Conservation (phyloP, 129 eudicot genomes). For the Escallonia herrerae region DNA sequence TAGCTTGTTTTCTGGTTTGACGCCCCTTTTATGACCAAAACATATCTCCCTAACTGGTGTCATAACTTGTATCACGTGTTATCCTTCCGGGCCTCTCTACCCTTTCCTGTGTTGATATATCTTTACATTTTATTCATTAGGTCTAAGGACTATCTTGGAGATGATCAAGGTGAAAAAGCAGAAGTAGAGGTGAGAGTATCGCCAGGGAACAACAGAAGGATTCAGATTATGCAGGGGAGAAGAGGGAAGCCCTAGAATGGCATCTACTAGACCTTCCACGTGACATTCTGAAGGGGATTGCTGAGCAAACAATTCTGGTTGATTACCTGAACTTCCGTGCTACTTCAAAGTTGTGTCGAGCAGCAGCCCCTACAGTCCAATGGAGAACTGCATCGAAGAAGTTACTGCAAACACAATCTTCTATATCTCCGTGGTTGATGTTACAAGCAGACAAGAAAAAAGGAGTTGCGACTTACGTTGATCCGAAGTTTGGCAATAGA, state of each 20-base stretch:
- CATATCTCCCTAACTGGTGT: too few species aligned
- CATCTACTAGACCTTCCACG: neutral
- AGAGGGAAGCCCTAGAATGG: neutral
- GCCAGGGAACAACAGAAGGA: neutral
- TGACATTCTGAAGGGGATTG: conserved; percentile 15
- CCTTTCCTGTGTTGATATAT: neutral
- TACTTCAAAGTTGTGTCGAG: conserved; percentile 9
- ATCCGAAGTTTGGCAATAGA: conserved; percentile 16
- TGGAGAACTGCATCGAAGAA: conserved; percentile 9
- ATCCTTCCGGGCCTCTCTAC: neutral
- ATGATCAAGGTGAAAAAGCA: conserved; percentile 3
- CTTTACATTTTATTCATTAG: neutral
- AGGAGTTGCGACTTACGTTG: conserved; percentile 6
- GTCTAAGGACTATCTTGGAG: conserved; percentile 12
- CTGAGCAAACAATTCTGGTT: conserved; percentile 9
- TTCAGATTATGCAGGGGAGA: neutral
- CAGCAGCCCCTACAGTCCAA: conserved; percentile 12
- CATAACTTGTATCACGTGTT: neutral
- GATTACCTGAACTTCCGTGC: conserved; percentile 31
- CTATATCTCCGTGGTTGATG: conserved; percentile 24
- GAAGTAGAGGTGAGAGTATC: neutral
- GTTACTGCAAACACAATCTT: conserved; percentile 8
- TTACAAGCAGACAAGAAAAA: neutral
- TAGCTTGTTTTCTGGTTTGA: too few species aligned
- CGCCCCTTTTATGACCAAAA: too few species aligned